Conservation (phyloP, 805 yeast species). For the Starmerella riodocensis region DNA sequence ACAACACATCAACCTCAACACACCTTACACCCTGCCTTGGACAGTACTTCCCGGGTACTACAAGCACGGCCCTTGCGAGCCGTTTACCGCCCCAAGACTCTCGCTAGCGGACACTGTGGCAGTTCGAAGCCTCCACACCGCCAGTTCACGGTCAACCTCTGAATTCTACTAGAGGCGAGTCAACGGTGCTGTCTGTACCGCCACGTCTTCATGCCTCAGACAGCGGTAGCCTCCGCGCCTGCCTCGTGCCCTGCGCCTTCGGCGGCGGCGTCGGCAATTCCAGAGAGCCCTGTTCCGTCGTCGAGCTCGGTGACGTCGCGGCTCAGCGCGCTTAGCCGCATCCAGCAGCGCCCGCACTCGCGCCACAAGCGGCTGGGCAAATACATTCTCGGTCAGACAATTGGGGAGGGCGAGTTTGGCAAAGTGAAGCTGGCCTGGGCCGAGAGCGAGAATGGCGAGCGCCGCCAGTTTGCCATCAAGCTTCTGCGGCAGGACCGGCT, state of each 20-base stretch:
- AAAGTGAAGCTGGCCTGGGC: slow-evolving; percentile 96
- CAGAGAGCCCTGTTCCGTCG: slow-evolving; percentile 4
- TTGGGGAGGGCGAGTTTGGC: slow-evolving; percentile 98
- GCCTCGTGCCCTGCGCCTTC: neutral
- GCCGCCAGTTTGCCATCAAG: slow-evolving; percentile 75
- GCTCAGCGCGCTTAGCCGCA: slow-evolving; percentile 21
- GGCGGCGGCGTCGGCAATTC: neutral
- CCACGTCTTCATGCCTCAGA: slow-evolving; percentile 1
- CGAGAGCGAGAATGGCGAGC: slow-evolving; percentile 52
- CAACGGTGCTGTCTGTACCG: neutral
- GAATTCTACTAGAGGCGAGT: neutral
- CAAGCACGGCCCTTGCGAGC: too few species aligned
- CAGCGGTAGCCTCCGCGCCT: slow-evolving; percentile 4
- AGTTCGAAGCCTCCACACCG: too few species aligned
- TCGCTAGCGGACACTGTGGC: too few species aligned
- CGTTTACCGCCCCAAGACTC: too few species aligned
- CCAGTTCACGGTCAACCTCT: neutral
- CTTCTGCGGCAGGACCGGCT: slow-evolving; percentile 78
- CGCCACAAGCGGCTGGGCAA: slow-evolving; percentile 57
- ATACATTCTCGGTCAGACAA: slow-evolving; percentile 77
- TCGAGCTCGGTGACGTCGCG: slow-evolving; percentile 13
- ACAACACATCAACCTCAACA: neutral
- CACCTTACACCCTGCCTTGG: too few species aligned
- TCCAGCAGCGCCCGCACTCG: slow-evolving; percentile 11
- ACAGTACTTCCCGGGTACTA: too few species aligned